Conservation (phyloP, 1,284 basidiomycete genomes). For the Peniophora sp. region DNA sequence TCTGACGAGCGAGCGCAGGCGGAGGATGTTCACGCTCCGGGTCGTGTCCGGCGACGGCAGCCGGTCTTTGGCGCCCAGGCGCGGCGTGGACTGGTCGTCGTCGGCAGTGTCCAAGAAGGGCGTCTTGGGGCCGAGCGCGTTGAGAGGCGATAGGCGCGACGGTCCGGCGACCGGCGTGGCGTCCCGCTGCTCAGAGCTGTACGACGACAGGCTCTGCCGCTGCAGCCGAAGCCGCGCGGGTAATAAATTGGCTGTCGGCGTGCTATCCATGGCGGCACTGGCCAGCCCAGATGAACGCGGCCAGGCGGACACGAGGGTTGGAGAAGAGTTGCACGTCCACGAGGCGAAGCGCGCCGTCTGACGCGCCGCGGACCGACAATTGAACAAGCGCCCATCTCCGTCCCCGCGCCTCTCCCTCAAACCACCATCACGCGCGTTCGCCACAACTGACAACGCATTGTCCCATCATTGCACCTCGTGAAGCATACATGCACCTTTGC, state of each 20-base stretch:
- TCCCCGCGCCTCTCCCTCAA: too few species aligned
- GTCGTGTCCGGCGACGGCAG: constrained; percentile 17
- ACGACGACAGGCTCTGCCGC: neutral
- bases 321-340: too few species aligned
- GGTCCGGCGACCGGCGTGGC: constrained; percentile 25
- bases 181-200: neutral
- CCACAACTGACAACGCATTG: too few species aligned
- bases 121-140: neutral
- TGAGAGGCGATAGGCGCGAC: constrained; percentile 20
- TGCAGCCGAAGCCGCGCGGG: neutral
- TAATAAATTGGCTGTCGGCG: neutral
- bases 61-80: constrained; percentile 25
- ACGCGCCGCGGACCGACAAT: too few species aligned
- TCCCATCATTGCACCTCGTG: too few species aligned
- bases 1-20: constrained; percentile 47
- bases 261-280: neutral
- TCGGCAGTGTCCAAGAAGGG: constrained; percentile 26
- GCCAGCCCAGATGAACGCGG: too few species aligned
- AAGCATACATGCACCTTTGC: too few species aligned
- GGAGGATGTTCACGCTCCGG: neutral
- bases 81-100: constrained; percentile 43
- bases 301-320: too few species aligned
- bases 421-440: too few species aligned
- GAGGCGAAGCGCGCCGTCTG: too few species aligned
- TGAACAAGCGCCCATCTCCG: too few species aligned